Evolutionary conservation across 1,139 yeast genomes (phyloP).

Genomic region (Trichomonascaceae sp.): DNA sequence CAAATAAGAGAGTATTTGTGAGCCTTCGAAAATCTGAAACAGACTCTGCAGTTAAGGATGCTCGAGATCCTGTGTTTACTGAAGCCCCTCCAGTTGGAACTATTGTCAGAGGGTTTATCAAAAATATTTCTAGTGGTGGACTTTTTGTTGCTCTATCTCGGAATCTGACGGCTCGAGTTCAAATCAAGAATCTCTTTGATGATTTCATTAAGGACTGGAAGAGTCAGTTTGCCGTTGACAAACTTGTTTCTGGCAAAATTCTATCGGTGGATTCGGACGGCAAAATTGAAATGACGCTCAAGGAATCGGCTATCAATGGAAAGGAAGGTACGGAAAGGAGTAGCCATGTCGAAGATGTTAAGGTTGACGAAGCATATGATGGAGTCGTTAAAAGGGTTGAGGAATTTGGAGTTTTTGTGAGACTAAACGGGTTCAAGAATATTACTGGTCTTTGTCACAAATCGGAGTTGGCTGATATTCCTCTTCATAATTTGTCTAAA

Average conservation of each 20-base stretch:
- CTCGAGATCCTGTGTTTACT: constrained; percentile 49
- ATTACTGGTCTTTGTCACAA: constrained; percentile 85
- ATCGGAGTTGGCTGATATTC: constrained; percentile 73
- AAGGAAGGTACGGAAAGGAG: constrained; percentile 34
- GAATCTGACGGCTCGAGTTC: constrained; percentile 69
- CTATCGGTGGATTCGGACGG: constrained; percentile 53
- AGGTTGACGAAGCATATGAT: constrained; percentile 64
- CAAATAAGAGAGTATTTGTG: constrained; percentile 54
- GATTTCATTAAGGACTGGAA: constrained; percentile 83
- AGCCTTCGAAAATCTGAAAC: constrained; percentile 47
- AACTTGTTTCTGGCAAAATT: constrained; percentile 71
- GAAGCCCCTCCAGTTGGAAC: constrained; percentile 65
- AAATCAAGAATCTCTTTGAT: constrained; percentile 77
- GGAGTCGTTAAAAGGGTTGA: constrained; percentile 71
- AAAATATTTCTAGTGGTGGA: constrained; percentile 71
- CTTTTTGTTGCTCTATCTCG: constrained; percentile 73
- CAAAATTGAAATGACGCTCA: constrained; percentile 69
- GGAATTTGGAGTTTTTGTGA: constrained; percentile 88
- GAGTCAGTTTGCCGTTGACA: constrained; percentile 61
- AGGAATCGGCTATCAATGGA: constrained; percentile 75
- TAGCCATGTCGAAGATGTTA: constrained; percentile 40
- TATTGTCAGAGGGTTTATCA: constrained; percentile 72
- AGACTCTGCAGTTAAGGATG: constrained; percentile 28
- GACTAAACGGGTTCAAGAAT: constrained; percentile 65
- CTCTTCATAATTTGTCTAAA: constrained; percentile 45